Percentiles rank a stretch among this genome's conserved stretches.
phyloP scores from a whole-genome alignment of 306 rosid species.

The Rosa persica region DNA sequence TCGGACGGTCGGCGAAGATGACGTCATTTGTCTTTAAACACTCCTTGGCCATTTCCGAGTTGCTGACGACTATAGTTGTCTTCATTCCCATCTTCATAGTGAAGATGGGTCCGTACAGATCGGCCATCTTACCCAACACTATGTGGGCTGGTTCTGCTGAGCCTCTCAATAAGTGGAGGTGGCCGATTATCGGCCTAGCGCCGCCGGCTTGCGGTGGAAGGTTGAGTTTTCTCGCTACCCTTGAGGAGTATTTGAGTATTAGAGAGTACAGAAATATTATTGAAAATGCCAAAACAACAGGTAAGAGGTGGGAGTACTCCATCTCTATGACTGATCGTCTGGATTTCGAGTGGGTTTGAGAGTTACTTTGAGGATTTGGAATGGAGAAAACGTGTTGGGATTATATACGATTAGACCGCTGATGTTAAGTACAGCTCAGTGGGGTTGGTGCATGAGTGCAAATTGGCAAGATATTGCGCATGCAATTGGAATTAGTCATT shows the following conservation, averaged over 20 bases:
- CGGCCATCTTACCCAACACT: slow-evolving; percentile 25
- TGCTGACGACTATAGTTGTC: slow-evolving; percentile 16
- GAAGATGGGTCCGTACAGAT: slow-evolving; percentile 29
- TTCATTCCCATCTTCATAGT: slow-evolving; percentile 16
- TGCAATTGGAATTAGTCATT: no score
- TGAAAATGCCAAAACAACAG: background rate
- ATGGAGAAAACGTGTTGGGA: no score
- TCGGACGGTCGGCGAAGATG: slow-evolving; percentile 15
- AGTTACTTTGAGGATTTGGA: background rate
- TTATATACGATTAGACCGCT: no score
- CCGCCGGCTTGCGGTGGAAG: slow-evolving; percentile 20
- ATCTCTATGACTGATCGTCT: background rate
- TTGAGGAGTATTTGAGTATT: background rate
- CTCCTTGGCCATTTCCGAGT: slow-evolving; percentile 18
- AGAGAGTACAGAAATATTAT: slow-evolving; percentile 5
- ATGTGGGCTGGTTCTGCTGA: slow-evolving; percentile 6
- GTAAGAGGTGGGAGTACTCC: background rate
- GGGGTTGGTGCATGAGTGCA: no score
- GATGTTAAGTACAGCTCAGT: no score
- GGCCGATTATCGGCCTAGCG: slow-evolving; percentile 23
- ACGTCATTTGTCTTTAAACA: slow-evolving; percentile 25
- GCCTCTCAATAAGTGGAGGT: slow-evolving; percentile 23
- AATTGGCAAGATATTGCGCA: no score
- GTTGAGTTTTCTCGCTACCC: background rate
- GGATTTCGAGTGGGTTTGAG: background rate